Evolutionary conservation across 495 filamentous ascomycete genomes (phyloP).

Genomic region (Aspergillus panamensis): DNA sequence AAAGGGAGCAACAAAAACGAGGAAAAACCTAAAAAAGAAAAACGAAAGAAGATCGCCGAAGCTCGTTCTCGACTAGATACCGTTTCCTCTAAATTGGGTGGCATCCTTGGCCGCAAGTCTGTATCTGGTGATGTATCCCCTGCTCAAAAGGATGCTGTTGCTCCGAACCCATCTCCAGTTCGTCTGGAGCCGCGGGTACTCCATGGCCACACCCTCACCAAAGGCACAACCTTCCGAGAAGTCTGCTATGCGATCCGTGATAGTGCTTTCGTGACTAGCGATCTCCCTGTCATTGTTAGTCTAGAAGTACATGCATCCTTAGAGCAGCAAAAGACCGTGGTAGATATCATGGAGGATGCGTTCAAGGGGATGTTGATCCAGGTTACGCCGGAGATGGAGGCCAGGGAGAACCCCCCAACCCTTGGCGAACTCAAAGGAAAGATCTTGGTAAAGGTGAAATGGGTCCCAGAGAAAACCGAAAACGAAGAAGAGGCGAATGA

Average conservation of each 20-base stretch:
- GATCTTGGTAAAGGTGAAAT: constrained; percentile 91
- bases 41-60: constrained; percentile 20
- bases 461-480: constrained; percentile 39
- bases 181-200: constrained; percentile 70
- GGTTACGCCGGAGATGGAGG: constrained; percentile 43
- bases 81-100: constrained; percentile 26
- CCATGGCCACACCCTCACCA: constrained; percentile 88
- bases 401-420: constrained; percentile 54
- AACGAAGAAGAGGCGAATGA: constrained; percentile 32
- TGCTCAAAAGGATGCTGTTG: constrained; percentile 23
- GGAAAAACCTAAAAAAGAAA: constrained; percentile 22
- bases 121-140: neutral
- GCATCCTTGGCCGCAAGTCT: constrained; percentile 26
- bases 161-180: constrained; percentile 27
- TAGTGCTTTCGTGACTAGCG: constrained; percentile 67
- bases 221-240: constrained; percentile 76
- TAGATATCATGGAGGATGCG: constrained; percentile 77
- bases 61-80: constrained; percentile 16
- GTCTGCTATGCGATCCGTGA: constrained; percentile 79
- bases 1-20: constrained; percentile 16
- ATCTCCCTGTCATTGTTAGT: constrained; percentile 82
- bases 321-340: constrained; percentile 83
- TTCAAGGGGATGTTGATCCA: constrained; percentile 71
- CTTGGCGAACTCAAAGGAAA: constrained; percentile 64
- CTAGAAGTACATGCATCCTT: constrained; percentile 80